A percentile compares a stretch with the other conserved stretches of the same genome.
phyloP scores from a whole-genome alignment of 306 rosid genomes.

The Gillenia trifoliata region DNA sequence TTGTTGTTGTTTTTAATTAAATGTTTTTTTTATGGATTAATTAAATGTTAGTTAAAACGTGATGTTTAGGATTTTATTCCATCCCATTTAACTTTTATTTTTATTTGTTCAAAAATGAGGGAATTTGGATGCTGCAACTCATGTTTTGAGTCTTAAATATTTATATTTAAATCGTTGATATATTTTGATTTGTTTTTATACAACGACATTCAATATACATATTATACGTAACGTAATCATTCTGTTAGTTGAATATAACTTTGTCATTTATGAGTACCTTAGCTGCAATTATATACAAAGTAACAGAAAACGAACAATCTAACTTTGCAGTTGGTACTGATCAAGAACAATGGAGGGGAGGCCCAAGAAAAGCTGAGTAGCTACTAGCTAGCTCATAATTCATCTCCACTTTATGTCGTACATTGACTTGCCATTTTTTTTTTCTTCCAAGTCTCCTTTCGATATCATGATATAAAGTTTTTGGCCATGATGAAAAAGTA shows the following conservation, averaged over 20 bases:
- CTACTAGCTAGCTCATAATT: neutral
- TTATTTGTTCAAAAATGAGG: no score
- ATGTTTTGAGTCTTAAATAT: no score
- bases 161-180: no score
- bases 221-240: no score
- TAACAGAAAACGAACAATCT: slow-evolving; percentile 5
- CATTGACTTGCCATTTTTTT: neutral
- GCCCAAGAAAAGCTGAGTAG: neutral
- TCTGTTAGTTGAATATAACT: neutral
- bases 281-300: neutral
- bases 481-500: neutral
- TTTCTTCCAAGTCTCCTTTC: neutral
- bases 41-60: no score
- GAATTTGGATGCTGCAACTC: no score
- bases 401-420: neutral
- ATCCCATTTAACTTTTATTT: no score
- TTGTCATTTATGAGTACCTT: neutral
- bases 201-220: no score
- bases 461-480: neutral
- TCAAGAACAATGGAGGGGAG: neutral
- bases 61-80: no score
- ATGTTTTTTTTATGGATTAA: neutral
- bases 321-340: neutral
- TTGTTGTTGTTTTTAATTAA: neutral
- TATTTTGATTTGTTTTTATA: no score